Conservation (phyloP, 129 eudicot genomes). For the Erigeron canadensis region DNA sequence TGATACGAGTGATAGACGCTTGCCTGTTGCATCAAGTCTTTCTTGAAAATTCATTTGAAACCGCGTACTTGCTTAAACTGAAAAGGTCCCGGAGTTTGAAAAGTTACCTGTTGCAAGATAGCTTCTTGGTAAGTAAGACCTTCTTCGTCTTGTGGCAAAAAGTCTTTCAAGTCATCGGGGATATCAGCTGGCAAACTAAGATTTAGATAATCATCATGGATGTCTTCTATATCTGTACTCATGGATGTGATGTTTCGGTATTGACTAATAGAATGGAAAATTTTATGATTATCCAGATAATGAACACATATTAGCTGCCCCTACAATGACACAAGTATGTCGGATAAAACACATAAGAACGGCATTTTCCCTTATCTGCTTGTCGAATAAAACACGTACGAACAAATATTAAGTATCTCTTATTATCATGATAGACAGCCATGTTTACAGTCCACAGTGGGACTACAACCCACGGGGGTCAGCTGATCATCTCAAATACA, state of each 20-base stretch:
- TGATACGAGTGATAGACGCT: slow-evolving; percentile 56
- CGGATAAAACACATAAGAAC: too few species aligned
- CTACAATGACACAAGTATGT: not conserved
- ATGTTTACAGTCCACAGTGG: too few species aligned
- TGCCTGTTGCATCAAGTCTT: slow-evolving; percentile 46
- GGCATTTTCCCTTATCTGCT: too few species aligned
- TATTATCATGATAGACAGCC: too few species aligned
- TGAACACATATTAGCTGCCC: not conserved
- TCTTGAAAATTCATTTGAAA: not conserved
- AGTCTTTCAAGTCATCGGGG: slow-evolving; percentile 50
- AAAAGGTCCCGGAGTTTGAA: not conserved
- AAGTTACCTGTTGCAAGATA: slow-evolving; percentile 59
- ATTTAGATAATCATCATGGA: slow-evolving; percentile 39
- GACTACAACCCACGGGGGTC: too few species aligned
- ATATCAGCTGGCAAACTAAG: slow-evolving; percentile 50
- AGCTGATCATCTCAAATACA: too few species aligned
- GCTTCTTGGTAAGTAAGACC: slow-evolving; percentile 65
- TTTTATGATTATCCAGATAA: not conserved
- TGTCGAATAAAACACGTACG: too few species aligned
- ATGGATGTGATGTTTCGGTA: slow-evolving; percentile 24
- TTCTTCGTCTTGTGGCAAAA: slow-evolving; percentile 52
- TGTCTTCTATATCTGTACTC: slow-evolving; percentile 45
- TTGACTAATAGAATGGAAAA: not conserved
- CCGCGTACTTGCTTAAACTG: not conserved
- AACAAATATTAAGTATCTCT: too few species aligned